These are phyloP conservation scores for Solanum dulcamara DNA, from an alignment of 257 asterid genomes.

Conservation along the genomic window DNA sequence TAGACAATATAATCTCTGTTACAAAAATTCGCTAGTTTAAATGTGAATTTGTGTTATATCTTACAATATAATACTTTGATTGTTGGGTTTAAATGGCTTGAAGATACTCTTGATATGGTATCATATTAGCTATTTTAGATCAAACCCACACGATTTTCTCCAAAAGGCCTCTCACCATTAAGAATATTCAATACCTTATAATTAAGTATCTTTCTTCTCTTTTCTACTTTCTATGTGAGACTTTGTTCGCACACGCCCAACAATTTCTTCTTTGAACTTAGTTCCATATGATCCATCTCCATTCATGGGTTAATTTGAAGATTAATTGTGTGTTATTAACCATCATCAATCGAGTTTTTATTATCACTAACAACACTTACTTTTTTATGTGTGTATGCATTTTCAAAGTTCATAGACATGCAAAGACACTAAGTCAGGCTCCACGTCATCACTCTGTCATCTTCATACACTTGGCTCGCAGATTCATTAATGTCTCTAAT, in stretches of 20 bases:
- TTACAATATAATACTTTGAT: too few relatives aligned
- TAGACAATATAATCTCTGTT: too few relatives aligned
- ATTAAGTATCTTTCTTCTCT: too few relatives aligned
- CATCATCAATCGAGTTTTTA: not conserved
- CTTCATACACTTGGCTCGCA: not conserved
- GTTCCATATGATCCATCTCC: not conserved
- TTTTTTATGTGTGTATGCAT: not conserved
- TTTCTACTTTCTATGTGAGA: too few relatives aligned
- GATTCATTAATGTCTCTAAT: not conserved
- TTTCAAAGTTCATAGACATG: not conserved
- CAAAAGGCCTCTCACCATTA: too few relatives aligned
- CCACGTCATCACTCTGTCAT: not conserved
- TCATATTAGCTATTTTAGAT: too few relatives aligned
- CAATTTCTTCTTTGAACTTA: too few relatives aligned
- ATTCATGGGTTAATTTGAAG: not conserved
- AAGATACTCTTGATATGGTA: too few relatives aligned
- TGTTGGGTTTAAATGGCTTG: too few relatives aligned
- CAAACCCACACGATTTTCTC: too few relatives aligned
- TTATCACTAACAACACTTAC: not conserved
- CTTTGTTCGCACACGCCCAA: too few relatives aligned
- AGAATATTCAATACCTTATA: too few relatives aligned
- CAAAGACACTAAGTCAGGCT: not conserved
- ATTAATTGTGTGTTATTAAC: not conserved
- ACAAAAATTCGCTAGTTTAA: not conserved
- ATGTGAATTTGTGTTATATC: not conserved